phyloP scores from a whole-genome alignment of 345 rosid genomes.

The Toxicodendron radicans region DNA sequence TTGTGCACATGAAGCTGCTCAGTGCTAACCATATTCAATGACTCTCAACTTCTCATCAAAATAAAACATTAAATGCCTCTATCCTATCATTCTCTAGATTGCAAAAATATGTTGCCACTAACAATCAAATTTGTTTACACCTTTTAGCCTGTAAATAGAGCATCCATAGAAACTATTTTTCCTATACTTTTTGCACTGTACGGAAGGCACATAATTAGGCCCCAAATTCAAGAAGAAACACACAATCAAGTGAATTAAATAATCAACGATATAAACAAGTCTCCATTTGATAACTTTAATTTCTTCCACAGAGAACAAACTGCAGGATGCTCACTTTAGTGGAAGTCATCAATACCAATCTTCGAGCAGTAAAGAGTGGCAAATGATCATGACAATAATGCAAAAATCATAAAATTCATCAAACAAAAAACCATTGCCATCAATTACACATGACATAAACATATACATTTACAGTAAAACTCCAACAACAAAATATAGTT shows the following conservation, averaged over 20 bases:
- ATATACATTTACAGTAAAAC: background rate
- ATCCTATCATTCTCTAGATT: background rate
- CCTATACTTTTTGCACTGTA: background rate
- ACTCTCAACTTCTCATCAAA: background rate
- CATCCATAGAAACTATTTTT: background rate
- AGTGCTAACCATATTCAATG: background rate
- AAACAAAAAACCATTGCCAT: background rate
- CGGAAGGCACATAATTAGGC: background rate
- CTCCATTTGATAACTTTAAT: background rate
- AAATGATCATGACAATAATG: background rate
- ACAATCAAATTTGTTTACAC: background rate
- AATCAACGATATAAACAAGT: background rate
- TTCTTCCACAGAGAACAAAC: background rate
- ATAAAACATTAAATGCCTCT: background rate
- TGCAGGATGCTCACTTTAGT: background rate
- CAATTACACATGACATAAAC: background rate
- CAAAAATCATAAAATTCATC: conserved; percentile 1
- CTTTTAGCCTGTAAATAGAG: too few species aligned
- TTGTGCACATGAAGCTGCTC: background rate
- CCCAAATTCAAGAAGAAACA: background rate
- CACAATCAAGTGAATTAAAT: background rate
- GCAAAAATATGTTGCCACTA: conserved; percentile 4
- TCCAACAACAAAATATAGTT: background rate
- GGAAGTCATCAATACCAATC: background rate
- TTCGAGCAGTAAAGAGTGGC: background rate